These are phyloP conservation scores for Pestalotiopsis sp. DNA, from an alignment of 2,329 filamentous ascomycete species.

Conservation along the genomic window DNA sequence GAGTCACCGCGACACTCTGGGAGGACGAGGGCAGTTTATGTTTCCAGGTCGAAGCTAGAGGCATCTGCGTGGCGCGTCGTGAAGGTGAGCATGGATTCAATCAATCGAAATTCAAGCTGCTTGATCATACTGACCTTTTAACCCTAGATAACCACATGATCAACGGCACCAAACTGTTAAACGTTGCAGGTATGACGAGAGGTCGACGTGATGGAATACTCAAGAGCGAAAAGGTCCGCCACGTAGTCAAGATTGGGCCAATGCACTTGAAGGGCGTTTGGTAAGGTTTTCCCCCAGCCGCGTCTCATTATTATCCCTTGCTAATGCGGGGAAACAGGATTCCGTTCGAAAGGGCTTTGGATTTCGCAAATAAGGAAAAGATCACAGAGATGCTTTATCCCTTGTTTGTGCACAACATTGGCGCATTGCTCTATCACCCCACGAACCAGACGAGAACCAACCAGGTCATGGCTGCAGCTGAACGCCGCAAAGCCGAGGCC, in stretches of 20 bases:
- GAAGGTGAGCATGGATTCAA: conserved; percentile 58
- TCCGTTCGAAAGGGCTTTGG: conserved; percentile 93
- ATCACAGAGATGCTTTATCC: conserved; percentile 95
- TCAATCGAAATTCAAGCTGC: background rate
- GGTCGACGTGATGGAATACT: conserved; percentile 93
- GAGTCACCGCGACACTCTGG: conserved; percentile 95
- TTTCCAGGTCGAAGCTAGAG: conserved; percentile 95
- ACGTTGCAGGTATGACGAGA: conserved; percentile 97
- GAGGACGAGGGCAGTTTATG: conserved; percentile 97
- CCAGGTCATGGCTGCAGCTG: conserved; percentile 83
- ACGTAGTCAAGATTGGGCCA: conserved; percentile 97
- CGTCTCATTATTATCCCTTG: conserved; percentile 11
- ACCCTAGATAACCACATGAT: conserved; percentile 79
- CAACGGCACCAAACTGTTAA: conserved; percentile 94
- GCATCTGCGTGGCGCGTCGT: conserved; percentile 90
- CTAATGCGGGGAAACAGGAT: conserved; percentile 64
- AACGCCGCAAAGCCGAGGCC: conserved; percentile 71
- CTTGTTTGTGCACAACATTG: conserved; percentile 96
- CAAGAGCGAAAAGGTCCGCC: conserved; percentile 95
- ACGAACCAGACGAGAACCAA: conserved; percentile 82
- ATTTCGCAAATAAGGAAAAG: conserved; percentile 99
- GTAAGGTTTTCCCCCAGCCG: conserved; percentile 53
- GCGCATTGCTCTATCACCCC: conserved; percentile 89
- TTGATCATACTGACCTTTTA: background rate
- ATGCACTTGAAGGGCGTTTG: conserved; percentile 99